phyloP scores from a whole-genome alignment of 2,329 filamentous ascomycete species.

The Aspergillus ochraceoroseus region DNA sequence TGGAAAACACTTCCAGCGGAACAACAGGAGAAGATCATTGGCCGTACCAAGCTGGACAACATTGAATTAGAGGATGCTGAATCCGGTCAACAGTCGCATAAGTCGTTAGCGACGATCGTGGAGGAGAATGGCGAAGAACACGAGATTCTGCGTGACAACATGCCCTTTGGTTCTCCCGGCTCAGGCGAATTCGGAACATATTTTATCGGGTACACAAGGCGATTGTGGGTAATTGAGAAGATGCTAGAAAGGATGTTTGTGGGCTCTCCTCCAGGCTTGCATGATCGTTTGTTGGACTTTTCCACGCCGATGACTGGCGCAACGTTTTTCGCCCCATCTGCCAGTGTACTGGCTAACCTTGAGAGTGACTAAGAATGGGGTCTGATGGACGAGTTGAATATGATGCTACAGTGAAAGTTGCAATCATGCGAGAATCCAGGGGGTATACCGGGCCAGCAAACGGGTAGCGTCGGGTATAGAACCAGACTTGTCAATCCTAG shows the following conservation, averaged over 20 bases:
- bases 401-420: too few species aligned
- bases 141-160: slow-evolving; percentile 55
- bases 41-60: slow-evolving; percentile 56
- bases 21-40: slow-evolving; percentile 54
- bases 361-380: neutral
- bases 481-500: too few species aligned
- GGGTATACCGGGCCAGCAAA: too few species aligned
- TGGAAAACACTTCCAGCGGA: slow-evolving; percentile 50
- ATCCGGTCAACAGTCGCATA: slow-evolving; percentile 48
- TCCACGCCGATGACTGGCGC: slow-evolving; percentile 51
- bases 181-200: slow-evolving; percentile 54
- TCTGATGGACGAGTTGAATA: too few species aligned
- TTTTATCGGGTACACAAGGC: slow-evolving; percentile 52
- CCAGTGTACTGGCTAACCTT: neutral
- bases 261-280: slow-evolving; percentile 50
- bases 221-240: slow-evolving; percentile 54
- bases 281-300: slow-evolving; percentile 55
- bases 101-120: slow-evolving; percentile 52
- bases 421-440: too few species aligned
- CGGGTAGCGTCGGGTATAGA: too few species aligned
- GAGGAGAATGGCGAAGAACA: slow-evolving; percentile 50
- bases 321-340: slow-evolving; percentile 52
- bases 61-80: slow-evolving; percentile 52
- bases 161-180: slow-evolving; percentile 56
- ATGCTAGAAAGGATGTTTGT: slow-evolving; percentile 58